Evolutionary conservation across 1,284 basidiomycete species (phyloP), one percentile per base, ranked within the genome.

Genomic region (Leccinum solheimii): DNA sequence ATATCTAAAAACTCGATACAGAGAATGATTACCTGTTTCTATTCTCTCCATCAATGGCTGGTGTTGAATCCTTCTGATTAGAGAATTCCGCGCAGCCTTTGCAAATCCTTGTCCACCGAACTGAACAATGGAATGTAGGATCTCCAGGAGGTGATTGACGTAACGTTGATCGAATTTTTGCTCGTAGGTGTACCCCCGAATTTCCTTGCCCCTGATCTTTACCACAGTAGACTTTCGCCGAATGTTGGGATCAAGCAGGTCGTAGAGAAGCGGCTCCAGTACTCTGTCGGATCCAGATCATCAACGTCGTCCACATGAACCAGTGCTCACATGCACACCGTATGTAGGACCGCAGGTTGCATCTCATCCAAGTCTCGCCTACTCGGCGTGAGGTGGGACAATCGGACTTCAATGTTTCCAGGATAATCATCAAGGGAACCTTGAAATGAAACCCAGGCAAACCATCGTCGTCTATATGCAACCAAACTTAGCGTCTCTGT

Each of bases 341-440:
- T 61, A 93, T 80, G 74, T 95, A 96, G 1, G 94, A 95, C 70
- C 89, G 90, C n/a, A 97, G 80, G 70, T 89, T 95, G 70, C 92
- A 94, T 32, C 95, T 85, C 90, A 98, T 94, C 95, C 95, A 98
- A 0, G 94, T 95, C 74, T 97, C 95, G 6, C 91, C 92, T 40
- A 91, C 81, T 8, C 94, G 83, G 32, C 90, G 86, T 16, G 91
- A 75, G 60, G 79, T 79, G 1, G 93, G 89, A 69, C 94, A 87
- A 19, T 88, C 86, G 57, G 82, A 87, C 69, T 88, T 89, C 43
- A 98, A 77, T 0, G 88, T 86, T 71, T 97, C 95, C 48, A 99
- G 77, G 13, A 97, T 86, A 55, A 90, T 85, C 80, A 95, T 88
- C 83, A 98, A 84, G 0, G 96, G 96, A 0, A 91, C 81, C 67